Evolutionary conservation across 805 yeast species (phyloP).

Genomic region (Ogataea methylovora): DNA sequence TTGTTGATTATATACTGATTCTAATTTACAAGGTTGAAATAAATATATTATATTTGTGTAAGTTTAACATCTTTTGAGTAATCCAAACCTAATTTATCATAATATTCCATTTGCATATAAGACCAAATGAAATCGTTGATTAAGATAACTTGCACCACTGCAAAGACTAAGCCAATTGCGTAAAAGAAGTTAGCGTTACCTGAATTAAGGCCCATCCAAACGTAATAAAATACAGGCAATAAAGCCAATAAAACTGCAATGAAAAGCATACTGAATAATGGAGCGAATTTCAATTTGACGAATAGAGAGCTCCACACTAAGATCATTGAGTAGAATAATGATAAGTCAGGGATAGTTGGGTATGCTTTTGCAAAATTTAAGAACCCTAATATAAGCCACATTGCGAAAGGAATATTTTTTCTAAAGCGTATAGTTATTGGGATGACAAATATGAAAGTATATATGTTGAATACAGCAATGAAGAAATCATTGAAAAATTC

Average conservation of each 20-base stretch:
- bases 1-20: too few species aligned
- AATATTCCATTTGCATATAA: conserved; percentile 58
- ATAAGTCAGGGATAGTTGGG: conserved; percentile 78
- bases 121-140: conserved; percentile 82
- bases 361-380: conserved; percentile 70
- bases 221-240: conserved; percentile 83
- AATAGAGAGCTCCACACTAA: conserved; percentile 21
- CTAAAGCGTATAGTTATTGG: conserved; percentile 70
- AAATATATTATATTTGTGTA: conserved; percentile 43
- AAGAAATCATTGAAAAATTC: conserved; percentile 82
- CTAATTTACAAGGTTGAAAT: too few species aligned
- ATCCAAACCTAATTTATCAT: conserved; percentile 32
- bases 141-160: conserved; percentile 58
- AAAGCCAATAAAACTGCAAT: conserved; percentile 38
- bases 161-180: conserved; percentile 81
- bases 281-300: conserved; percentile 19
- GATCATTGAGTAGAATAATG: conserved; percentile 24
- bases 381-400: conserved; percentile 32
- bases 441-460: conserved; percentile 52
- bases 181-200: conserved; percentile 96
- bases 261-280: conserved; percentile 18
- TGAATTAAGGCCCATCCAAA: conserved; percentile 91
- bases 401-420: conserved; percentile 23
- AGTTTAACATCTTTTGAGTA: conserved; percentile 32
- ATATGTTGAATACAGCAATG: conserved; percentile 75